Conservation (phyloP, 1,284 basidiomycete species). For the Apiotrichum domesticum region DNA sequence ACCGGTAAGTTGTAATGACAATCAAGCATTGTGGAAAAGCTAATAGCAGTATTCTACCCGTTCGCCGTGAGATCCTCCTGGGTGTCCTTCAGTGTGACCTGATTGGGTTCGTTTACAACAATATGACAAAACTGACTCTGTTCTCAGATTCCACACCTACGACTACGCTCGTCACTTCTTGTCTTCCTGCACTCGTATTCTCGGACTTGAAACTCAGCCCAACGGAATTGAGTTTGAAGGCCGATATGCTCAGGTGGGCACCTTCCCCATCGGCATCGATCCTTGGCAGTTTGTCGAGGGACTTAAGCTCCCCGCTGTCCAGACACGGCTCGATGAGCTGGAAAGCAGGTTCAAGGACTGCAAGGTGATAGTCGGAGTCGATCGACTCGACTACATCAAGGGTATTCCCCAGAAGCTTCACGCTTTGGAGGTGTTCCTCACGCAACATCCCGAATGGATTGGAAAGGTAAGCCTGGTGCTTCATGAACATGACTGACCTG, state of each 20-base stretch:
- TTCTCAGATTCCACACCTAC: slow-evolving; percentile 82
- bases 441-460: slow-evolving; percentile 98
- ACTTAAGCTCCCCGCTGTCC: slow-evolving; percentile 68
- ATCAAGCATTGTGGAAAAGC: background rate
- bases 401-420: slow-evolving; percentile 97
- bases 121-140: background rate
- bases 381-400: slow-evolving; percentile 98
- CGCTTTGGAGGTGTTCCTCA: slow-evolving; percentile 90
- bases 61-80: slow-evolving; percentile 90
- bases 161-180: slow-evolving; percentile 99
- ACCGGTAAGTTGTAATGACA: slow-evolving; percentile 58
- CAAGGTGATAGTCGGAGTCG: slow-evolving; percentile 97
- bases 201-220: slow-evolving; percentile 93
- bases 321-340: slow-evolving; percentile 70
- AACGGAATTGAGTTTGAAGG: slow-evolving; percentile 97
- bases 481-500: background rate
- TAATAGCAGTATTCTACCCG: slow-evolving; percentile 74
- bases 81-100: slow-evolving; percentile 94
- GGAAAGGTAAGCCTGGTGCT: slow-evolving; percentile 57
- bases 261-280: slow-evolving; percentile 98
- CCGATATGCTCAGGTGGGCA: slow-evolving; percentile 91
- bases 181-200: slow-evolving; percentile 93
- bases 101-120: slow-evolving; percentile 55
- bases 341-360: slow-evolving; percentile 87
- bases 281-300: slow-evolving; percentile 86